Percentiles rank a stretch among this genome's conserved stretches.
These are phyloP conservation scores for Pistacia vera DNA, from an alignment of 345 rosid genomes.

Conservation along the genomic window DNA sequence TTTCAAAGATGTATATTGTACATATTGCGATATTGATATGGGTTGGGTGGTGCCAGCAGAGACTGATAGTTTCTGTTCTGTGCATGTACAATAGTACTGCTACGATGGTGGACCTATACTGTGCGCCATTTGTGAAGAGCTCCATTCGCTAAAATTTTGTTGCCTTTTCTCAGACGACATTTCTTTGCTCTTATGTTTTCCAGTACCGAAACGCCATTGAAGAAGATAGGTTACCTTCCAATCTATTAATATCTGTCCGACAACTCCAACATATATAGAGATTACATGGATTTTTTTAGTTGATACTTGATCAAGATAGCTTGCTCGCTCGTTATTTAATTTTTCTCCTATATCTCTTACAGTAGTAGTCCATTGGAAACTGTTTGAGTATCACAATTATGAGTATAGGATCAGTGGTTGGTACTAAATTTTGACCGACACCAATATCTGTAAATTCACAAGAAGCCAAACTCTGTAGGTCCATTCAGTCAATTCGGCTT, in stretches of 20 bases:
- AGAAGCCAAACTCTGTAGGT: not conserved
- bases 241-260: not conserved
- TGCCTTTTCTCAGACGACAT: slow-evolving; percentile 46
- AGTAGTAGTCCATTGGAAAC: no score
- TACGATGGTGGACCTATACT: slow-evolving; percentile 27
- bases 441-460: not conserved
- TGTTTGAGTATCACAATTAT: not conserved
- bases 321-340: not conserved
- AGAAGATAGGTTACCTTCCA: slow-evolving; percentile 30
- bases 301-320: not conserved
- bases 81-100: slow-evolving; percentile 19
- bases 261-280: not conserved
- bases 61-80: slow-evolving; percentile 15
- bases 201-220: slow-evolving; percentile 20
- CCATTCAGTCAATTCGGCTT: not conserved
- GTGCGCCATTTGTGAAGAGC: slow-evolving; percentile 11
- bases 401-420: not conserved
- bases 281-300: not conserved
- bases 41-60: slow-evolving; percentile 2
- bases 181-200: slow-evolving; percentile 26
- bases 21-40: not conserved
- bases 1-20: not conserved
- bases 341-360: no score
- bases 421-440: not conserved
- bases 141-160: slow-evolving; percentile 16